These are phyloP conservation scores for Chrysanthemum lavandulifolium DNA, from an alignment of 129 eudicot genomes.

Conservation along the genomic window DNA sequence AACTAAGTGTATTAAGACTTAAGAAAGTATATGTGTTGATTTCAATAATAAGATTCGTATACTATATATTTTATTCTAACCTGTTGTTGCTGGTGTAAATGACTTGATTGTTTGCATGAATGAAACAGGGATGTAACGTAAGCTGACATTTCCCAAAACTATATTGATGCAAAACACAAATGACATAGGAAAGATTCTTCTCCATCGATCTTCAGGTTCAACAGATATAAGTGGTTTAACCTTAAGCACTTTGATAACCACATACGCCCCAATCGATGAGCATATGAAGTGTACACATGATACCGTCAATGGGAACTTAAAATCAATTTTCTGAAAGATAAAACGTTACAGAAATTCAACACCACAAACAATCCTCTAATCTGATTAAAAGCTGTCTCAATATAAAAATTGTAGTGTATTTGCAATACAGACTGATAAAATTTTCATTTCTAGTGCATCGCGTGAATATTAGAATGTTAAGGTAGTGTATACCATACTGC, in stretches of 20 bases:
- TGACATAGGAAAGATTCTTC: conserved; percentile 95
- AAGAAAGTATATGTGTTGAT: too few species aligned
- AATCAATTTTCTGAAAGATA: conserved; percentile 76
- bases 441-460: too few species aligned
- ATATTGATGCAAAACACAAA: conserved; percentile 92
- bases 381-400: too few species aligned
- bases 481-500: too few species aligned
- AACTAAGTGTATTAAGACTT: neutral
- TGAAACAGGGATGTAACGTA: conserved; percentile 95
- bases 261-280: conserved; percentile 86
- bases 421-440: too few species aligned
- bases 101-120: conserved; percentile 99
- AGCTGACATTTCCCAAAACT: conserved; percentile 92
- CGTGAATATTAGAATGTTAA: too few species aligned
- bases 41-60: neutral
- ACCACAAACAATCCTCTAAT: too few species aligned
- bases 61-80: conserved; percentile 32
- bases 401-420: too few species aligned
- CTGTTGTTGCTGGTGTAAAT: conserved; percentile 98
- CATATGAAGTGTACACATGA: conserved; percentile 93
- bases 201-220: conserved; percentile 96
- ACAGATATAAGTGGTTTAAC: conserved; percentile 83
- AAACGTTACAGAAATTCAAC: too few species aligned
- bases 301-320: conserved; percentile 89
- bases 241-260: conserved; percentile 75